phyloP scores from a whole-genome alignment of 2,329 filamentous ascomycete species.

The Ceratocystiopsis sp. region DNA sequence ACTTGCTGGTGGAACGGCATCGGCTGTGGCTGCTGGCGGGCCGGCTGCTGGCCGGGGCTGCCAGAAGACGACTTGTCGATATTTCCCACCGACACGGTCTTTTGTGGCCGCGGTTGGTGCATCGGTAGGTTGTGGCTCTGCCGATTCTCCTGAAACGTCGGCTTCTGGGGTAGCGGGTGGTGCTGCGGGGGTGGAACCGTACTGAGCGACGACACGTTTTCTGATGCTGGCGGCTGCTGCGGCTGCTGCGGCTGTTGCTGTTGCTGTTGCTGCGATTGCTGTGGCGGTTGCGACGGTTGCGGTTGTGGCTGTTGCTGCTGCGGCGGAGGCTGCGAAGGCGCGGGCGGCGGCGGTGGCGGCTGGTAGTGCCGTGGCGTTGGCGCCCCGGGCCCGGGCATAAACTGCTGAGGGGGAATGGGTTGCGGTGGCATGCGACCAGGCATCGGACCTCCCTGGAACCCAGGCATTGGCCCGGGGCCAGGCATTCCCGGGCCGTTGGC shows the following conservation, averaged over 20 bases:
- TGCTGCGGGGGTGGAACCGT: conserved; percentile 39
- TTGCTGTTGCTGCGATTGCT: conserved; percentile 9
- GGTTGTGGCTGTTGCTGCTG: not conserved
- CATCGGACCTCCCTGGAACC: not conserved
- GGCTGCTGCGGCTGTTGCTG: not conserved
- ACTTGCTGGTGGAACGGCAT: conserved; percentile 74
- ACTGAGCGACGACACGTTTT: conserved; percentile 24
- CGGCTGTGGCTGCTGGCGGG: conserved; percentile 9
- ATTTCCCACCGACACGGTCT: conserved; percentile 79
- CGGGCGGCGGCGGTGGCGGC: no score
- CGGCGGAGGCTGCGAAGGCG: not conserved
- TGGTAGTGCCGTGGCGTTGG: no score
- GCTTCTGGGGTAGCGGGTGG: conserved; percentile 41
- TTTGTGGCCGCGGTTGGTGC: conserved; percentile 90
- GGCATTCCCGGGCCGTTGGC: not conserved
- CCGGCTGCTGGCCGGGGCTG: not conserved
- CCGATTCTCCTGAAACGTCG: conserved; percentile 38
- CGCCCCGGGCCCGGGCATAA: no score
- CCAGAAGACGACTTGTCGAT: conserved; percentile 63
- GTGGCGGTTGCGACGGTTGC: conserved; percentile 1
- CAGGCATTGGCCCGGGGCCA: not conserved
- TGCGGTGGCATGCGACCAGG: not conserved
- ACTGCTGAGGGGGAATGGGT: no score
- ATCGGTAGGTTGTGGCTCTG: conserved; percentile 44
- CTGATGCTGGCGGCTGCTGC: not conserved